A percentile compares a stretch with the other conserved stretches of the same genome.
Evolutionary conservation across 805 yeast genomes (phyloP).

Genomic region (Wickerhamiella shivajii): DNA sequence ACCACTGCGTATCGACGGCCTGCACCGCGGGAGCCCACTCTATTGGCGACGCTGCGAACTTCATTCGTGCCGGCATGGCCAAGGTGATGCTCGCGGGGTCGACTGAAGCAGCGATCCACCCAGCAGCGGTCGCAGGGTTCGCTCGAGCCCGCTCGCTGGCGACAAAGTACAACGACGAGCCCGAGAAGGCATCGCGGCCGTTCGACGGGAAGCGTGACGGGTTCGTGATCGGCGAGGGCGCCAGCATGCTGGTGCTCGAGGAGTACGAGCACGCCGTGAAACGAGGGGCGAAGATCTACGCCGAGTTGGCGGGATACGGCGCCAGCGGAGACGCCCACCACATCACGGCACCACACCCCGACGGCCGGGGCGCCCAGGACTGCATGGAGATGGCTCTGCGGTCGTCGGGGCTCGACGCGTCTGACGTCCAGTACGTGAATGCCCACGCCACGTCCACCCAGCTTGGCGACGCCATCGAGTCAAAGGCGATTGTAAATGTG

Average conservation of each 20-base stretch:
- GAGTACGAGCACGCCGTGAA: constrained; percentile 55
- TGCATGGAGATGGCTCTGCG: constrained; percentile 68
- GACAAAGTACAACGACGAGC: constrained; percentile 45
- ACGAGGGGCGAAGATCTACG: constrained; percentile 57
- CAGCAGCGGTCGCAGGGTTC: constrained; percentile 78
- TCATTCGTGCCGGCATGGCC: constrained; percentile 65
- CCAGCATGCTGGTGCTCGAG: constrained; percentile 70
- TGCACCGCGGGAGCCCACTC: constrained; percentile 95
- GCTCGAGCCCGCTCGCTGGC: constrained; percentile 75
- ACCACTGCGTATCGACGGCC: constrained; percentile 82
- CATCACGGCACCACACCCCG: constrained; percentile 76
- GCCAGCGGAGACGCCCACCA: constrained; percentile 83
- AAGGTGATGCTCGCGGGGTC: constrained; percentile 92
- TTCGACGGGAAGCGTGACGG: constrained; percentile 71
- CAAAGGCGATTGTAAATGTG: constrained; percentile 44
- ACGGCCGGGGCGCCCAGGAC: constrained; percentile 71
- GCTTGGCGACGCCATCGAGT: constrained; percentile 82
- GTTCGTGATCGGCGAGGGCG: constrained; percentile 87
- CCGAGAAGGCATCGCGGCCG: constrained; percentile 64
- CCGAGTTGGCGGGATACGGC: constrained; percentile 80
- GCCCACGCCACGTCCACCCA: constrained; percentile 95
- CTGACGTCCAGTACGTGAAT: constrained; percentile 59
- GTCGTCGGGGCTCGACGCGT: constrained; percentile 33
- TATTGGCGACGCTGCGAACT: constrained; percentile 81
- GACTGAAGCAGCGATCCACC: constrained; percentile 74